A percentile compares a stretch with the other conserved stretches of the same genome.
phyloP scores from a whole-genome alignment of 345 rosid species.

The Odontarrhena argentea region DNA sequence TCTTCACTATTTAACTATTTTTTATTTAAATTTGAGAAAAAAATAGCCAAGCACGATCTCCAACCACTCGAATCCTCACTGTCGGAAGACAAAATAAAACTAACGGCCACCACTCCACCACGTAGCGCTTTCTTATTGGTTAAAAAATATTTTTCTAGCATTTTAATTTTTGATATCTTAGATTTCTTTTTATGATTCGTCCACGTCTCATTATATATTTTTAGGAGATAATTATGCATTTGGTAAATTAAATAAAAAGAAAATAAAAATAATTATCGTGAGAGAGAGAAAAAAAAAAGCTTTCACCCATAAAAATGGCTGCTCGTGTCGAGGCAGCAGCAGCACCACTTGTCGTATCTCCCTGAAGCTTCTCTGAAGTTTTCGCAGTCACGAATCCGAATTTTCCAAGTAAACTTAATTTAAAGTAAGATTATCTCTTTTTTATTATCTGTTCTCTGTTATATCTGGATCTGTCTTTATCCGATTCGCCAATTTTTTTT shows the following conservation, averaged over 20 bases:
- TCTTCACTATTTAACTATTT: neutral
- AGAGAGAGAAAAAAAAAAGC: neutral
- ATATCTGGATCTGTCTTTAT: conserved; percentile 40
- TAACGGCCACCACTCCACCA: conserved; percentile 25
- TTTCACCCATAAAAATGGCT: conserved; percentile 54
- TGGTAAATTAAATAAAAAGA: too few species aligned
- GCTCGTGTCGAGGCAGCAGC: conserved; percentile 61
- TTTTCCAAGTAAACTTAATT: conserved; percentile 15
- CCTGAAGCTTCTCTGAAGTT: conserved; percentile 29
- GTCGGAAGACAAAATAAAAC: conserved; percentile 18
- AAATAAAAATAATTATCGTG: neutral
- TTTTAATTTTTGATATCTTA: neutral
- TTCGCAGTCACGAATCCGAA: conserved; percentile 33
- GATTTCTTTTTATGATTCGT: conserved; percentile 24
- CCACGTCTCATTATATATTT: conserved; percentile 24
- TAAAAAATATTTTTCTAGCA: neutral
- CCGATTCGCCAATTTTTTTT: conserved; percentile 20
- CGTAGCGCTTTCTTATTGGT: conserved; percentile 6
- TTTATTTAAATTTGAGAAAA: conserved; percentile 12
- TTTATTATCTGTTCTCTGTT: conserved; percentile 10
- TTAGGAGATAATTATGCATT: neutral
- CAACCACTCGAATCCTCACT: conserved; percentile 33
- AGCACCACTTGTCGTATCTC: conserved; percentile 93
- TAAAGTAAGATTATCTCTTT: conserved; percentile 13
- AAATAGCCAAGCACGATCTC: conserved; percentile 28